phyloP scores from a whole-genome alignment of 2,329 filamentous ascomycete species.

The Diaporthe vexans region DNA sequence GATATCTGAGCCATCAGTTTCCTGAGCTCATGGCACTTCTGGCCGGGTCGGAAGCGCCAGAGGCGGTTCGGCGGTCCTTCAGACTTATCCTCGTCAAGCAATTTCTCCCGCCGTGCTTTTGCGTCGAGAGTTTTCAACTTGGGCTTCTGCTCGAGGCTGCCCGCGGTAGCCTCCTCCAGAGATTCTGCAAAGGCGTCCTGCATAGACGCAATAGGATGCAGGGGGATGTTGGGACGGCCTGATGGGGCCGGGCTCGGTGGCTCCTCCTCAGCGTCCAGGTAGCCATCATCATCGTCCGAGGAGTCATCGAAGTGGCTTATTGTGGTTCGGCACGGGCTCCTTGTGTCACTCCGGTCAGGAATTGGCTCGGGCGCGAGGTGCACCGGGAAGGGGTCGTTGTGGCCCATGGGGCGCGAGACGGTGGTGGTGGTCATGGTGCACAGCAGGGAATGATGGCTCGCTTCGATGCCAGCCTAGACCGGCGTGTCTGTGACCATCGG shows the following conservation, averaged over 20 bases:
- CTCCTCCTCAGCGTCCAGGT: conserved; percentile 15
- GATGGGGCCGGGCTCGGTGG: conserved; percentile 29
- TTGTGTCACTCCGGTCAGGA: conserved; percentile 38
- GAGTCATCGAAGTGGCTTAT: conserved; percentile 41
- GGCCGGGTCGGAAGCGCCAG: conserved; percentile 83
- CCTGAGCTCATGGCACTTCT: conserved; percentile 87
- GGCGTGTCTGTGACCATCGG: conserved; percentile 42
- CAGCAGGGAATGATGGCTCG: conserved; percentile 41
- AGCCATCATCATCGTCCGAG: conserved; percentile 34
- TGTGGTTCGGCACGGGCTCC: conserved; percentile 40
- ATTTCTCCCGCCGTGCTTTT: conserved; percentile 72
- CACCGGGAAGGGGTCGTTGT: conserved; percentile 32
- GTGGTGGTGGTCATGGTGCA: conserved; percentile 41
- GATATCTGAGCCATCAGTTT: conserved; percentile 94
- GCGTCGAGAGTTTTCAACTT: conserved; percentile 69
- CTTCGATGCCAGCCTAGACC: conserved; percentile 43
- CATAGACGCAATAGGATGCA: conserved; percentile 81
- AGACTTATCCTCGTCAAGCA: conserved; percentile 77
- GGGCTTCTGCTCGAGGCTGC: conserved; percentile 61
- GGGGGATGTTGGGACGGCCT: conserved; percentile 50
- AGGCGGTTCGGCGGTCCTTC: conserved; percentile 79
- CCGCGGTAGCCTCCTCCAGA: conserved; percentile 77
- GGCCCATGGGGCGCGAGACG: conserved; percentile 38
- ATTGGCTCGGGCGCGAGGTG: conserved; percentile 35
- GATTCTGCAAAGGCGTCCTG: conserved; percentile 88